phyloP scores from a whole-genome alignment of 805 yeast genomes.

The Metschnikowia baotianmanensis region DNA sequence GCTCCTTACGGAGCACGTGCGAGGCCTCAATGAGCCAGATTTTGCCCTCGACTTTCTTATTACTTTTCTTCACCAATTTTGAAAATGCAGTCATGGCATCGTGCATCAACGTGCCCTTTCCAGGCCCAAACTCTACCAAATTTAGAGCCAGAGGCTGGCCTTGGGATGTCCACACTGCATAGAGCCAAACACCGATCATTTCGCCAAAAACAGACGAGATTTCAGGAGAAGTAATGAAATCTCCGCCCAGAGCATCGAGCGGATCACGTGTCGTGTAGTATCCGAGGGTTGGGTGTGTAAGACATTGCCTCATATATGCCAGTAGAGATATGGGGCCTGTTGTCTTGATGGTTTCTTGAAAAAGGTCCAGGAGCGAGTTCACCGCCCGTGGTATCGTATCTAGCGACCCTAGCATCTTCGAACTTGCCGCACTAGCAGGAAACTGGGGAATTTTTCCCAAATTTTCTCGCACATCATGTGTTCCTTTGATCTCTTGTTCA shows the following conservation, averaged over 20 bases:
- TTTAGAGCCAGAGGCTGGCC: conserved; percentile 48
- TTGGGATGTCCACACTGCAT: conserved; percentile 56
- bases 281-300: conserved; percentile 73
- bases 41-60: conserved; percentile 31
- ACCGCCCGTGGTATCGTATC: conserved; percentile 1
- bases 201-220: conserved; percentile 87
- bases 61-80: conserved; percentile 29
- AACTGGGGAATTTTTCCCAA: conserved; percentile 36
- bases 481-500: conserved; percentile 39
- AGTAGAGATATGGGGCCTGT: conserved; percentile 78
- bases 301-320: conserved; percentile 76
- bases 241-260: conserved; percentile 58
- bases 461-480: conserved; percentile 34
- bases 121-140: conserved; percentile 81
- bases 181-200: conserved; percentile 73
- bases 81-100: conserved; percentile 55
- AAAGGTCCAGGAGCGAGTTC: conserved; percentile 25
- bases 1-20: conserved; percentile 57
- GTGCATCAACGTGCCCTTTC: conserved; percentile 73
- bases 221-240: conserved; percentile 83
- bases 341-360: conserved; percentile 52
- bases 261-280: conserved; percentile 80
- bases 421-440: conserved; percentile 26
- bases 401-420: not conserved
- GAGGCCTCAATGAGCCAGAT: conserved; percentile 71